Percentiles rank a stretch among this genome's conserved stretches.
Evolutionary conservation across 2,329 filamentous ascomycete genomes (phyloP).

Genomic region (Xenosphaeropsis pyriputrescens): DNA sequence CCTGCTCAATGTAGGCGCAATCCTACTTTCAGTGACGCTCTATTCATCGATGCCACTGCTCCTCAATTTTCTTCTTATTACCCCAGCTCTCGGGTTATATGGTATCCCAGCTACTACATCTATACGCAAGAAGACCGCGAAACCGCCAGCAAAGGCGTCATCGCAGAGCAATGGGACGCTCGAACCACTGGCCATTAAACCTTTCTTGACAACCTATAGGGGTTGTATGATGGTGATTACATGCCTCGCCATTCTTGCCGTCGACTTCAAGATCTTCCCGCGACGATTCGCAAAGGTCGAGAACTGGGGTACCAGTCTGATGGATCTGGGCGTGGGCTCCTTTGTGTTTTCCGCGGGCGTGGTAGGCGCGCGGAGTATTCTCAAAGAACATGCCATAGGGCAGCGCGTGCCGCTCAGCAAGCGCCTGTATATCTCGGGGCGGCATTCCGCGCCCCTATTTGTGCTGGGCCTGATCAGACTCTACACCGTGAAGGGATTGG

Average conservation of each 20-base stretch:
- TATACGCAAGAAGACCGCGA: constrained; percentile 29
- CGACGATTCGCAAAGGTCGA: constrained; percentile 94
- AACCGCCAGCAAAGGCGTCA: constrained; percentile 26
- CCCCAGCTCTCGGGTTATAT: constrained; percentile 45
- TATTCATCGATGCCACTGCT: constrained; percentile 65
- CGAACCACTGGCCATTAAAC: constrained; percentile 60
- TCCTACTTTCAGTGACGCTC: constrained; percentile 73
- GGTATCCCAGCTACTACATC: constrained; percentile 24
- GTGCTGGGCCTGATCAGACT: constrained; percentile 68
- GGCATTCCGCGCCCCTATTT: constrained; percentile 73
- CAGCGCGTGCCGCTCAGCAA: constrained; percentile 31
- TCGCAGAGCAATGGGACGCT: constrained; percentile 13
- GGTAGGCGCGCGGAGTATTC: constrained; percentile 69
- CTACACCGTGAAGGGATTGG: constrained; percentile 80
- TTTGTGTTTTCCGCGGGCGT: constrained; percentile 93
- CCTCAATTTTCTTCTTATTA: constrained; percentile 58
- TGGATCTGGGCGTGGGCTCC: constrained; percentile 94
- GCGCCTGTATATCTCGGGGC: constrained; percentile 51
- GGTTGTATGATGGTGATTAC: constrained; percentile 86
- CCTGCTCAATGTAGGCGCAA: constrained; percentile 68
- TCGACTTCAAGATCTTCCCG: constrained; percentile 88
- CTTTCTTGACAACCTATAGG: constrained; percentile 85
- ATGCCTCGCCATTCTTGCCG: constrained; percentile 84
- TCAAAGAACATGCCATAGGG: constrained; percentile 51
- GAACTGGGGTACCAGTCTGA: constrained; percentile 98